Base-by-base conservation (phyloP, 2,329 filamentous ascomycete genomes). In the Periconia sp. region DNA sequence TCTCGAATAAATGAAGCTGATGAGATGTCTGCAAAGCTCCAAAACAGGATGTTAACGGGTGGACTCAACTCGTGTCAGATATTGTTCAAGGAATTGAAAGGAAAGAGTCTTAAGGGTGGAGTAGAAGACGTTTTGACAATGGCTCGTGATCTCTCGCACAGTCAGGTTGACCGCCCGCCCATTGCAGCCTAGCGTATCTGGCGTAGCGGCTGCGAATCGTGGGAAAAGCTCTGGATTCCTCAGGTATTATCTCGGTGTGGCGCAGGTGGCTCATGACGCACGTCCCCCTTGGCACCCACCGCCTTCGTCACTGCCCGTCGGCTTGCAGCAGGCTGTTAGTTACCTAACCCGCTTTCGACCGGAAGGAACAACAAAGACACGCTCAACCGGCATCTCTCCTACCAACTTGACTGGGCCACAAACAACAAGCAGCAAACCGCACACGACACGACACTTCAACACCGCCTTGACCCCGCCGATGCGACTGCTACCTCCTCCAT, bases 141-240 rank as follows among this genome's bases (percentile, higher is more conserved):
- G 63, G 61, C 69, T 70, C 64, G 65, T 71, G 67, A 68, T 64
- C 63, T 60, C 62, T 69, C 63, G 66, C 66, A 49, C 47, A 46
- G 44, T 57, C 46, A 46, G 52, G 50, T 59, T 58, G 57, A 60
- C 57, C 57, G 60, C 60, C 60, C 58, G 60, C 58, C 58, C 23
- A 33, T 58, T 47, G 44, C 30, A 52, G 58, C n/a, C 50, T 68
- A 66, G 64, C 55, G 56, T 53, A 40, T 44, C 35, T 41, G 48
- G 41, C 17, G 41, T 42, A 11, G 41, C 11, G 17, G 57, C 56
- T 49, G 45, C 51, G 48, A 57, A 52, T 49, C 47, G 40, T 49
- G 41, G 47, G 50, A 37, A 5, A 13, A 37, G n/a, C n/a, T n/a
- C n/a, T n/a, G n/a, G n/a, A n/a, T n/a, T n/a, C n/a, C n/a, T n/a